Percentiles rank a stretch among this genome's conserved stretches.
phyloP scores from a whole-genome alignment of 352 stramenopile species.

The Phytophthora kernoviae region DNA sequence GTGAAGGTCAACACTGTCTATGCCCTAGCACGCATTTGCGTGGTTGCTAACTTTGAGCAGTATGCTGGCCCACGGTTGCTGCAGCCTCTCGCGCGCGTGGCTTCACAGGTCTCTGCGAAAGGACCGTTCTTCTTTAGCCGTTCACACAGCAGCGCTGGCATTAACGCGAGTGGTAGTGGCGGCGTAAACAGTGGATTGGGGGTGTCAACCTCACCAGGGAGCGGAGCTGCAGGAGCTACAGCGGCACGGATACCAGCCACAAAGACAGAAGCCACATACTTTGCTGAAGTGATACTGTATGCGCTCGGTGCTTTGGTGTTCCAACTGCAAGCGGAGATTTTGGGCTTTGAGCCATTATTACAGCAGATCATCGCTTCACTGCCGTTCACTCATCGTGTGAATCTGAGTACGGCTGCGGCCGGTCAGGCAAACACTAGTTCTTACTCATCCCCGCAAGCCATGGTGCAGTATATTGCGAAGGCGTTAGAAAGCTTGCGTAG shows the following conservation, averaged over 20 bases:
- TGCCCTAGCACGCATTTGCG: conserved; percentile 64
- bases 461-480: conserved; percentile 57
- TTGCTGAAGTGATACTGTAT: conserved; percentile 82
- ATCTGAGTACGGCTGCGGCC: conserved; percentile 23
- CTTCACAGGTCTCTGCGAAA: conserved; percentile 76
- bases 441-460: conserved; percentile 41
- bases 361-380: conserved; percentile 65
- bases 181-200: conserved; percentile 5
- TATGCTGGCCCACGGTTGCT: conserved; percentile 77
- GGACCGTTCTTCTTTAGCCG: conserved; percentile 63
- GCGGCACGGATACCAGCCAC: conserved; percentile 55
- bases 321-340: conserved; percentile 74
- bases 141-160: conserved; percentile 35
- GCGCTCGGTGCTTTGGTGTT: conserved; percentile 71
- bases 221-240: conserved; percentile 16
- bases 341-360: conserved; percentile 78
- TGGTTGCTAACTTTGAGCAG: conserved; percentile 79
- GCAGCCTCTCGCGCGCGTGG: conserved; percentile 71
- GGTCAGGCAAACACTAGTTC: conserved; percentile 15
- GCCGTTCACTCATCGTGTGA: conserved; percentile 43
- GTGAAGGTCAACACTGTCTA: conserved; percentile 82
- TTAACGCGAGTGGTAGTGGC: conserved; percentile 8
- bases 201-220: conserved; percentile 10
- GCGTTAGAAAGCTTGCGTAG: conserved; percentile 58
- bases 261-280: conserved; percentile 68